These are phyloP conservation scores for Blastobotrys apis DNA, from an alignment of 1,139 yeast genomes.

Conservation along the genomic window DNA sequence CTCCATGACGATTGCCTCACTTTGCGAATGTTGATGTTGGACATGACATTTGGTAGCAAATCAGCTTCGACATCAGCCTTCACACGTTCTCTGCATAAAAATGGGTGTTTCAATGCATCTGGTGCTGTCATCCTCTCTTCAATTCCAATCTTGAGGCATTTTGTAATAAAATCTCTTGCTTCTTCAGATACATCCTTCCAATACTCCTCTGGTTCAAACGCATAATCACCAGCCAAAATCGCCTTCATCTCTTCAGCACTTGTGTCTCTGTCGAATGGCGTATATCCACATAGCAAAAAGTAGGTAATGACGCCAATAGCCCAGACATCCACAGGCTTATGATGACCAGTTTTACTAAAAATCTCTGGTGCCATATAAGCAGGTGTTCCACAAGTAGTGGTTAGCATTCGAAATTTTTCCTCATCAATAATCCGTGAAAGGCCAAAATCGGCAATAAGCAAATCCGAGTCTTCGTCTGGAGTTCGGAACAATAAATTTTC, in stretches of 20 bases:
- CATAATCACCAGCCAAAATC: slow-evolving; percentile 52
- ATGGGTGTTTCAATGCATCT: slow-evolving; percentile 49
- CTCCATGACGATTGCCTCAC: slow-evolving; percentile 17
- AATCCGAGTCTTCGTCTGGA: slow-evolving; percentile 42
- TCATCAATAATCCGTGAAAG: slow-evolving; percentile 48
- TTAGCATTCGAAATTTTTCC: slow-evolving; percentile 47
- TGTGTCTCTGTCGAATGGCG: slow-evolving; percentile 76
- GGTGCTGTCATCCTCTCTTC: slow-evolving; percentile 45
- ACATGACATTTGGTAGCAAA: slow-evolving; percentile 35
- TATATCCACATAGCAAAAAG: slow-evolving; percentile 68
- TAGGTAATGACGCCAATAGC: slow-evolving; percentile 71
- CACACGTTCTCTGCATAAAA: slow-evolving; percentile 31
- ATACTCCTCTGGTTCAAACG: slow-evolving; percentile 57
- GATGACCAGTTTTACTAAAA: slow-evolving; percentile 50
- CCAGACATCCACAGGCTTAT: slow-evolving; percentile 67
- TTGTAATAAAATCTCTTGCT: slow-evolving; percentile 56
- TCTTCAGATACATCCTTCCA: slow-evolving; percentile 52
- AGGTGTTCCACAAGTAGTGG: slow-evolving; percentile 58
- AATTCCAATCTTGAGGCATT: slow-evolving; percentile 51
- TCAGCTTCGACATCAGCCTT: slow-evolving; percentile 26
- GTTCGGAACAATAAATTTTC: slow-evolving; percentile 70
- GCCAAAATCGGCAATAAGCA: slow-evolving; percentile 73
- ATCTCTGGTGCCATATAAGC: slow-evolving; percentile 77
- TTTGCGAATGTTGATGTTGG: slow-evolving; percentile 29
- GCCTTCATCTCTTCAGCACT: slow-evolving; percentile 67